Conservation (phyloP, 148 eudicot genomes). For the Dianthus caryophyllus region DNA sequence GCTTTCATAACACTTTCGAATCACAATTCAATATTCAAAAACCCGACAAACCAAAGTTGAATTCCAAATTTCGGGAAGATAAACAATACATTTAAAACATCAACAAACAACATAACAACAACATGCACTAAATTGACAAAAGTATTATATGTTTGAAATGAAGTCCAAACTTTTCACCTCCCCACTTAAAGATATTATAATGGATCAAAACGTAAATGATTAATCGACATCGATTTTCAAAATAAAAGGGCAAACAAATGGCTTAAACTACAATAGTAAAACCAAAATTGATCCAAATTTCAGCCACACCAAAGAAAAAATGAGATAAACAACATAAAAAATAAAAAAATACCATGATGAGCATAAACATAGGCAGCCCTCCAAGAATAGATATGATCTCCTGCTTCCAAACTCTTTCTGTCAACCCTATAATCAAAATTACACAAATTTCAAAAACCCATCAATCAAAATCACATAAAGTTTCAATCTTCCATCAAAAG, state of each 20-base stretch:
- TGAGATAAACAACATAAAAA: neutral
- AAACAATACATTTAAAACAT: neutral
- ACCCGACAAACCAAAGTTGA: neutral
- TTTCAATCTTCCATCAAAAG: slow-evolving; percentile 1
- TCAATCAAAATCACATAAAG: neutral
- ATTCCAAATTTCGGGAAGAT: neutral
- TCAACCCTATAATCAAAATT: slow-evolving; percentile 32
- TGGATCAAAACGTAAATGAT: no score
- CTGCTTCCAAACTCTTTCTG: slow-evolving; percentile 53
- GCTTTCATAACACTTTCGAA: neutral
- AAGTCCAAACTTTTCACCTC: no score
- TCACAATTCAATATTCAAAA: neutral
- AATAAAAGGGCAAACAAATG: neutral
- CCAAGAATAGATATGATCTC: slow-evolving; percentile 89
- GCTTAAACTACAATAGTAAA: neutral
- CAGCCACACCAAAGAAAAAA: neutral
- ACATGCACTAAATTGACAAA: no score
- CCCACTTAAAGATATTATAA: no score
- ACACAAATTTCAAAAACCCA: neutral
- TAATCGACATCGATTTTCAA: no score
- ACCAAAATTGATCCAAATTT: neutral
- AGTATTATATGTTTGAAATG: no score
- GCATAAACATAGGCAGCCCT: slow-evolving; percentile 72
- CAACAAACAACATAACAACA: no score
- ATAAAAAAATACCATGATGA: slow-evolving; percentile 54